Evolutionary conservation across 768 basidiomycete genomes (phyloP), one percentile per base, ranked within the genome.

Genomic region (Xerocomus potaroensis): DNA sequence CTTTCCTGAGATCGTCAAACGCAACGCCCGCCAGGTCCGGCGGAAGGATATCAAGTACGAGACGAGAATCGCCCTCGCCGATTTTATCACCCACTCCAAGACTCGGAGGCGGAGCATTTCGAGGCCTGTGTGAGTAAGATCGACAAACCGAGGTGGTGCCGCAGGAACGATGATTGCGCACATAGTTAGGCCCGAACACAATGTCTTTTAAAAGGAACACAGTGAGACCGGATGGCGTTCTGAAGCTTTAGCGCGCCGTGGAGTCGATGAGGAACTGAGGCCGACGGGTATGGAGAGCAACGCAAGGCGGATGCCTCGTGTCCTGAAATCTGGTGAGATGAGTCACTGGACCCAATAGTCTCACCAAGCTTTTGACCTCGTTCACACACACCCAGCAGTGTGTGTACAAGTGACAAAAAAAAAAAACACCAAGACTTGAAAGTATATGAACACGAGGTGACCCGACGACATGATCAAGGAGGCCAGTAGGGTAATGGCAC

Each of bases 31-130:
- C 80, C 26, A 87, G 61, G 5, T 79, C 78, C 0, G 67, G 55
- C 0, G 84, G 79, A 11, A 88, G 71, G 41, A 89, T 49, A 51
- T 81, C 69, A 5, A 72, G 66, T 7, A 81, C 66, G n/a, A 90
- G 71, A 45, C 67, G 73, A 1, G 79, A 80, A 56, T 90, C 87
- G 0, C 87, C 87, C 30, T 82, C 78, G 10, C 83, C 87, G 15
- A 87, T 69, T 24, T 36, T 47, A 47, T 75, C 70, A 15, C 67
- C 68, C n/a, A 57, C 55, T 27, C 67, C 68, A 33, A 66, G 55
- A 39, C 48, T 57, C 27, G 63, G 59, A 23, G 63, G 52, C 43
- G 43, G 30, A 24, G 35, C 46, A n/a, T 50, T 35, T 22, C 53
- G 53, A 46, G 57, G 49, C 62, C 62, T 63, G 43, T 44, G 33